Evolutionary conservation across 2,329 filamentous ascomycete species (phyloP).

Genomic region (Aureobasidium melanogenum): DNA sequence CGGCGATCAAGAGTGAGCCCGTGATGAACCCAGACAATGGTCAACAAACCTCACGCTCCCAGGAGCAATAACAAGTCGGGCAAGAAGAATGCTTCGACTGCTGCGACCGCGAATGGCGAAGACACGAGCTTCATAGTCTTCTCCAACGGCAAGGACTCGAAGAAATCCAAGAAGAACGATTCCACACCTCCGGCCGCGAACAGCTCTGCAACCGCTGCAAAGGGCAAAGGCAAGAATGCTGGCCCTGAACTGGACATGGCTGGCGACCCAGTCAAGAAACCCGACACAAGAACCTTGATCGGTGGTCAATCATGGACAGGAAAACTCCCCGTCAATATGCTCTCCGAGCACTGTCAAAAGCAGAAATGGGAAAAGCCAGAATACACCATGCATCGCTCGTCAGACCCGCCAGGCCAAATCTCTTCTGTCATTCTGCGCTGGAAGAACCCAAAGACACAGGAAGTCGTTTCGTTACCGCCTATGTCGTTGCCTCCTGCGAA

Average conservation of each 20-base stretch:
- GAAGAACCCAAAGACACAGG: constrained; percentile 72
- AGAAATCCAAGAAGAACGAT: constrained; percentile 33
- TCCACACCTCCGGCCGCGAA: constrained; percentile 12
- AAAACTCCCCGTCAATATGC: constrained; percentile 86
- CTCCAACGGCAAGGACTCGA: constrained; percentile 36
- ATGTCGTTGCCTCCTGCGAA: constrained; percentile 72
- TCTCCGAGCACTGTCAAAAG: constrained; percentile 91
- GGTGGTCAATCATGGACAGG: constrained; percentile 95
- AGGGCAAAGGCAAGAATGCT: constrained; percentile 22
- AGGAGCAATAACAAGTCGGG: constrained; percentile 29
- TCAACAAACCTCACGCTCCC: constrained; percentile 41
- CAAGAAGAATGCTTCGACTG: constrained; percentile 23
- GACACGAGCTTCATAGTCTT: constrained; percentile 43
- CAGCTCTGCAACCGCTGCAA: constrained; percentile 16
- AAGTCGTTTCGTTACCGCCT: constrained; percentile 64
- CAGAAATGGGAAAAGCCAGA: constrained; percentile 93
- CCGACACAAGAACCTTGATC: constrained; percentile 66
- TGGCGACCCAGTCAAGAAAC: constrained; percentile 44
- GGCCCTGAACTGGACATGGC: constrained; percentile 16
- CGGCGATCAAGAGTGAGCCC: neutral
- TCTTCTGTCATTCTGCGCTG: constrained; percentile 70
- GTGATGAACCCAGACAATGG: constrained; percentile 27
- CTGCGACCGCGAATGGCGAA: constrained; percentile 32
- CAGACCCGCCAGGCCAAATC: constrained; percentile 33
- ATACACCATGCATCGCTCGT: constrained; percentile 56